Conservation (phyloP, 805 yeast genomes). For the Naumovozyma dairenensis region DNA sequence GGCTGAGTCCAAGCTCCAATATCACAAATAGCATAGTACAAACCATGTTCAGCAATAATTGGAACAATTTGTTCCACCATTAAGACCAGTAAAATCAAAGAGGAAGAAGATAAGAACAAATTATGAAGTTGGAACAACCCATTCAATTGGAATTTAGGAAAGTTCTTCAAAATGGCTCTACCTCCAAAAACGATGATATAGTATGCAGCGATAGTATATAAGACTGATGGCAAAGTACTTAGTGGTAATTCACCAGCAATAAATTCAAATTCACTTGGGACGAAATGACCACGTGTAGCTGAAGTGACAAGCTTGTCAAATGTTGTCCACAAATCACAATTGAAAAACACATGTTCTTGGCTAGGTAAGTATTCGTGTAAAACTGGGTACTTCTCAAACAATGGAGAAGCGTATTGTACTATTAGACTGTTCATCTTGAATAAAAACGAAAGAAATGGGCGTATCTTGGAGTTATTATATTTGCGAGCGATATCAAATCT, state of each 20-base stretch:
- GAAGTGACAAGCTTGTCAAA: slow-evolving; percentile 18
- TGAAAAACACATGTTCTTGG: slow-evolving; percentile 28
- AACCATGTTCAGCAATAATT: slow-evolving; percentile 59
- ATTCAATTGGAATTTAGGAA: slow-evolving; percentile 65
- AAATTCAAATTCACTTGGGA: slow-evolving; percentile 49
- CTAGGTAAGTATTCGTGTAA: slow-evolving; percentile 21
- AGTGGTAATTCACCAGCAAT: slow-evolving; percentile 55
- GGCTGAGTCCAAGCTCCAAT: slow-evolving; percentile 72
- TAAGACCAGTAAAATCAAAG: slow-evolving; percentile 56
- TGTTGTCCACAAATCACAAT: slow-evolving; percentile 25
- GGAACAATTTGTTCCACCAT: slow-evolving; percentile 82
- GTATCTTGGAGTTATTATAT: too few species aligned
- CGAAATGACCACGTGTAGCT: slow-evolving; percentile 19
- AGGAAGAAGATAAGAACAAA: slow-evolving; percentile 57
- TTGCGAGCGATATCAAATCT: too few species aligned
- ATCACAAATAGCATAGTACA: slow-evolving; percentile 77
- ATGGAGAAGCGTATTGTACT: slow-evolving; percentile 12
- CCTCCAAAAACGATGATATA: slow-evolving; percentile 83
- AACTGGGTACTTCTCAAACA: slow-evolving; percentile 15
- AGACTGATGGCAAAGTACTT: slow-evolving; percentile 53
- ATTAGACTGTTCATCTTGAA: slow-evolving; percentile 11
- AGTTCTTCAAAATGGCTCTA: slow-evolving; percentile 45
- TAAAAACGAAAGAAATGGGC: too few species aligned
- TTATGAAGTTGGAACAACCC: slow-evolving; percentile 79
- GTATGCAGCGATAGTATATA: slow-evolving; percentile 53